These are phyloP conservation scores for Colletotrichum sp. DNA, from an alignment of 2,329 filamentous ascomycete species.

Conservation along the genomic window DNA sequence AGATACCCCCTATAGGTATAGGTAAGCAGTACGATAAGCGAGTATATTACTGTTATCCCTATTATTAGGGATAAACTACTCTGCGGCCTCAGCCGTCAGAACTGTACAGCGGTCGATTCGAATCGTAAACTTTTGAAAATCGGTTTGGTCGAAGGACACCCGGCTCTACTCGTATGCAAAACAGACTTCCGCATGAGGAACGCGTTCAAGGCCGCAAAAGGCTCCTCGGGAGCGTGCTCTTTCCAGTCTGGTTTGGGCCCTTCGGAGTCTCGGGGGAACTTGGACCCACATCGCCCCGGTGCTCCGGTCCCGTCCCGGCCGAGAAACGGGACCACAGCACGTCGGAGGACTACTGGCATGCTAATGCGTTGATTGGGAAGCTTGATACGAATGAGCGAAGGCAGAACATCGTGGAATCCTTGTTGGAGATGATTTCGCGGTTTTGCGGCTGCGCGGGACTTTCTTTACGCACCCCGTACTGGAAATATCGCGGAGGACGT, in stretches of 20 bases:
- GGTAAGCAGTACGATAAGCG: no score
- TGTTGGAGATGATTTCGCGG: background rate
- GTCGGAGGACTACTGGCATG: background rate
- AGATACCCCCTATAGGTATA: no score
- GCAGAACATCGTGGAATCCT: background rate
- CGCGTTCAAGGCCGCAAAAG: background rate
- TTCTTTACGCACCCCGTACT: rapidly evolving
- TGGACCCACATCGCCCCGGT: background rate
- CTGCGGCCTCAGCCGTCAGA: background rate
- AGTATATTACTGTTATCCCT: no score
- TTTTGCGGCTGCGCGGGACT: background rate
- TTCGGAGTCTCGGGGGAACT: background rate
- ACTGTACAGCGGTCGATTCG: background rate
- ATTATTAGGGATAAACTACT: no score
- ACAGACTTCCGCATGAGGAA: background rate
- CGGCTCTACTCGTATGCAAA: rapidly evolving
- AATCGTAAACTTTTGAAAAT: background rate
- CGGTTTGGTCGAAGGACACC: background rate
- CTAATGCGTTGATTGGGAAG: background rate
- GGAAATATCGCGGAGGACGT: background rate
- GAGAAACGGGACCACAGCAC: background rate
- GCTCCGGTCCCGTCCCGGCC: background rate
- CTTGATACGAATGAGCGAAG: rapidly evolving
- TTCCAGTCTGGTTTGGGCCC: background rate
- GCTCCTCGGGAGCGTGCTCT: background rate